phyloP scores from a whole-genome alignment of 192 early-diverging fungal genomes.

The Obelidium mucronatum region DNA sequence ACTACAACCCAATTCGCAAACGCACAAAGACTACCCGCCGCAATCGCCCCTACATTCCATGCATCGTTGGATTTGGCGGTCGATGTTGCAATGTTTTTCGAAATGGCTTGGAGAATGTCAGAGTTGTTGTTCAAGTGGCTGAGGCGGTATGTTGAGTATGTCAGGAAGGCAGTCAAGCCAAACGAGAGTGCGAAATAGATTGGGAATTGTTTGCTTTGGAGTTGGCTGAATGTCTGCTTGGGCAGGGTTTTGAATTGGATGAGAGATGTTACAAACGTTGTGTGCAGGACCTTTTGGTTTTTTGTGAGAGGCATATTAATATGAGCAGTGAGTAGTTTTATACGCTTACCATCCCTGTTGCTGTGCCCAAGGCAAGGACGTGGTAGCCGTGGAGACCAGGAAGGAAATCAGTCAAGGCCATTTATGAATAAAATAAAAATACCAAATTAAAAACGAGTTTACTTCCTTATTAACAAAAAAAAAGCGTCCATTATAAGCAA shows the following conservation, averaged over 20 bases:
- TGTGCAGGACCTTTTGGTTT: conserved; percentile 27
- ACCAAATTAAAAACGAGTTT: too few relatives aligned
- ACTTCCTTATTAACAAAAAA: too few relatives aligned
- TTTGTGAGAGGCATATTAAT: too few relatives aligned
- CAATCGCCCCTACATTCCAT: background rate
- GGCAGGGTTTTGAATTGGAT: conserved; percentile 29
- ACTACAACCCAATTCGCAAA: conserved; percentile 6
- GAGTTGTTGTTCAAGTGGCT: background rate
- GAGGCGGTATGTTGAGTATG: conserved; percentile 27
- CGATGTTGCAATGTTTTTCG: background rate
- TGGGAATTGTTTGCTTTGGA: conserved; percentile 34
- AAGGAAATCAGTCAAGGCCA: conserved; percentile 11
- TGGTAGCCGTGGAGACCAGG: conserved; percentile 31
- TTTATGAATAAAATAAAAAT: too few relatives aligned
- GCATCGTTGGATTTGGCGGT: background rate
- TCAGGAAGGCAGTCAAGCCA: conserved; percentile 1
- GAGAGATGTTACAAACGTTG: conserved; percentile 28
- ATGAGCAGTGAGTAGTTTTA: too few relatives aligned
- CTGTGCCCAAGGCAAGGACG: conserved; percentile 31
- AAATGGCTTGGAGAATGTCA: background rate
- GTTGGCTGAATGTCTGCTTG: conserved; percentile 12
- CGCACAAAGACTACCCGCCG: background rate
- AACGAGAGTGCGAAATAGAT: conserved; percentile 21
- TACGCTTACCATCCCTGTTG: conserved; percentile 33
- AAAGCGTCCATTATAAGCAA: too few relatives aligned